phyloP scores from a whole-genome alignment of 2,329 filamentous ascomycete species.

The Ceratocystis destructans region DNA sequence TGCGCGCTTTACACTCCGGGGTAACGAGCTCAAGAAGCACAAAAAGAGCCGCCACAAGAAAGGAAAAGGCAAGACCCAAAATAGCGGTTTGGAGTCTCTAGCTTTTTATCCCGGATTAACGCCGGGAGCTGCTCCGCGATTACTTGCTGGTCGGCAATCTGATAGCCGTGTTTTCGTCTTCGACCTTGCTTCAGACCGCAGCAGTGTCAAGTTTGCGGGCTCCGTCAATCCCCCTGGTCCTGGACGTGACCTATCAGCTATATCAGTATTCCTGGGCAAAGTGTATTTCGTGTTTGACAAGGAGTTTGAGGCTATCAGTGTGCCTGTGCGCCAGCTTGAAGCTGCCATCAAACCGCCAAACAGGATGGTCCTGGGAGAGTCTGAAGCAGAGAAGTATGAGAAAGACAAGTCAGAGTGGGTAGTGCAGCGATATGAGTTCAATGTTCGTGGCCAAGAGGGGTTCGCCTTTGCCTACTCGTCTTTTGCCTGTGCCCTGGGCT shows the following conservation, averaged over 20 bases:
- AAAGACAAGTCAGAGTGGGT: slow-evolving; percentile 8
- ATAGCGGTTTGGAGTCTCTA: slow-evolving; percentile 14
- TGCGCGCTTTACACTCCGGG: neutral
- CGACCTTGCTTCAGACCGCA: slow-evolving; percentile 11
- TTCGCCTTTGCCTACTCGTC: slow-evolving; percentile 18
- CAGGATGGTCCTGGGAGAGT: neutral
- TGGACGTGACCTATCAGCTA: slow-evolving; percentile 14
- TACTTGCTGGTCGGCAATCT: slow-evolving; percentile 15
- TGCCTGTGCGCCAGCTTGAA: slow-evolving; percentile 10
- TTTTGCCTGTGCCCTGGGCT: slow-evolving; percentile 15
- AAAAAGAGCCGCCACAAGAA: slow-evolving; percentile 11
- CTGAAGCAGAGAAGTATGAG: neutral
- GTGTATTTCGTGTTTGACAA: slow-evolving; percentile 18
- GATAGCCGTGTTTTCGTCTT: slow-evolving; percentile 17
- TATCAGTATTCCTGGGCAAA: slow-evolving; percentile 15
- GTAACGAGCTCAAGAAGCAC: slow-evolving; percentile 13
- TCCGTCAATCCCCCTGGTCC: slow-evolving; percentile 16
- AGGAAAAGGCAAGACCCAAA: neutral
- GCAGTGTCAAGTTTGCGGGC: slow-evolving; percentile 9
- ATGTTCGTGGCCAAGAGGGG: slow-evolving; percentile 15
- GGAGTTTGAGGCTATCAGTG: slow-evolving; percentile 14
- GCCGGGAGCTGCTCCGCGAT: neutral
- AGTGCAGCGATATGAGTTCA: slow-evolving; percentile 12
- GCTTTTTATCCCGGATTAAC: slow-evolving; percentile 10
- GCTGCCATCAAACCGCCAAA: slow-evolving; percentile 8